Evolutionary conservation across 2,329 filamentous ascomycete genomes (phyloP).

Genomic region (Aspergillus pseudoglaucus): DNA sequence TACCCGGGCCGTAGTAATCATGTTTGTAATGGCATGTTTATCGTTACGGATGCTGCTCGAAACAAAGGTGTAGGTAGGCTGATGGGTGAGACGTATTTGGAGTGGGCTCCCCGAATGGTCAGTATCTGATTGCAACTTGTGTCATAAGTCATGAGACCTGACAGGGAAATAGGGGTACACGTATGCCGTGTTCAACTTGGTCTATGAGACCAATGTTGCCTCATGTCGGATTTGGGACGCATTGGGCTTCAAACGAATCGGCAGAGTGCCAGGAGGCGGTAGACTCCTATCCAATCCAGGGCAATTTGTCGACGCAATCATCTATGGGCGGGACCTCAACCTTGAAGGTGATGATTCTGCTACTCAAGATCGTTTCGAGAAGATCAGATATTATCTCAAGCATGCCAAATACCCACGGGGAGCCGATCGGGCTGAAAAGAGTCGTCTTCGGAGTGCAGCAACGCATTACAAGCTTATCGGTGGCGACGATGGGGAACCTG

Average conservation of each 20-base stretch:
- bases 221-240: constrained; percentile 89
- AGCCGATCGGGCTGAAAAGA: constrained; percentile 92
- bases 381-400: constrained; percentile 96
- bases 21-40: constrained; percentile 70
- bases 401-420: constrained; percentile 88
- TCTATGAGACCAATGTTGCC: constrained; percentile 88
- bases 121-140: constrained; percentile 25
- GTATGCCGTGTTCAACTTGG: constrained; percentile 89
- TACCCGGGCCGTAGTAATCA: constrained; percentile 87
- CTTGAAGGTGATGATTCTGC: constrained; percentile 72
- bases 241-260: constrained; percentile 86
- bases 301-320: constrained; percentile 67
- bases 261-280: constrained; percentile 67
- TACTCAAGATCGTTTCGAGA: constrained; percentile 95
- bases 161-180: constrained; percentile 60
- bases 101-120: constrained; percentile 64
- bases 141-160: constrained; percentile 15
- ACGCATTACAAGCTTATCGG: constrained; percentile 83
- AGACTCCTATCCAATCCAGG: constrained; percentile 63
- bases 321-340: constrained; percentile 61
- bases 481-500: constrained; percentile 44
- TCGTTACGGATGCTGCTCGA: constrained; percentile 66
- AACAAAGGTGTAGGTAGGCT: constrained; percentile 68
- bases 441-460: constrained; percentile 81
- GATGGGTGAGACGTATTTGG: constrained; percentile 70